Evolutionary conservation across 371 early-diverging fungal species (phyloP), one percentile per base, ranked within the genome.

Genomic region (Circinella umbellata): DNA sequence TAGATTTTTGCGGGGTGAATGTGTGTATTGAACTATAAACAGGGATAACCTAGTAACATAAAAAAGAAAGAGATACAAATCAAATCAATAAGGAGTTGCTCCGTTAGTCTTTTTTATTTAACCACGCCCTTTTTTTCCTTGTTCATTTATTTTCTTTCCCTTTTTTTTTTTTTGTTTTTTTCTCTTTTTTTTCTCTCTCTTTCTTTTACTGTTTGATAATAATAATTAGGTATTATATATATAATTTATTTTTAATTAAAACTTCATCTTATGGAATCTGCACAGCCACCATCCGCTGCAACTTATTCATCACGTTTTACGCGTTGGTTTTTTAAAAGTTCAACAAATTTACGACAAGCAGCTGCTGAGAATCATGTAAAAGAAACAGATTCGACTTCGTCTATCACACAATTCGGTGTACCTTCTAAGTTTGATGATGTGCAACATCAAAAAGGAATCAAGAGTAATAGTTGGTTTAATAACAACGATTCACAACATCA

Each of bases 401-500:
- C 48, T 8, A 47, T 35, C 15, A 63, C 57, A 18, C 7, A 37
- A 46, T 48, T 72, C n/a, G 59, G 61, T 27, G 61, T 72, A 13
- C 73, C 69, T 6, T 62, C 64, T n/a, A 37, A 63, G 18, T 72
- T 68, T 38, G 69, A 72, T 20, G 67, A 72, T 39, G 35, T 68
- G 1, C 61, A 63, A 18, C 65, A 64, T 18, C 69, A 68, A 60
- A 72, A 72, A 60, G 57, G 69, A 14, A 37, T 68, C 62, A 76
- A 69, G 42, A 74, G 66, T 38, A 72, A 74, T 42, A 69, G 69
- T 27, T 74, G 68, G 70, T 74, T 74, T 36, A 57, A 67, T 15
- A 61, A 68, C 36, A 61, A 37, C 0, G 49, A 14, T 10, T 7
- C 8, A n/a, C 51, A 14, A 51, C 57, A 42, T 1, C 42, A 42